A percentile compares a stretch with the other conserved stretches of the same genome.
Conservation (phyloP, 169 alveolate genomes). For the Babesia ovis region DNA sequence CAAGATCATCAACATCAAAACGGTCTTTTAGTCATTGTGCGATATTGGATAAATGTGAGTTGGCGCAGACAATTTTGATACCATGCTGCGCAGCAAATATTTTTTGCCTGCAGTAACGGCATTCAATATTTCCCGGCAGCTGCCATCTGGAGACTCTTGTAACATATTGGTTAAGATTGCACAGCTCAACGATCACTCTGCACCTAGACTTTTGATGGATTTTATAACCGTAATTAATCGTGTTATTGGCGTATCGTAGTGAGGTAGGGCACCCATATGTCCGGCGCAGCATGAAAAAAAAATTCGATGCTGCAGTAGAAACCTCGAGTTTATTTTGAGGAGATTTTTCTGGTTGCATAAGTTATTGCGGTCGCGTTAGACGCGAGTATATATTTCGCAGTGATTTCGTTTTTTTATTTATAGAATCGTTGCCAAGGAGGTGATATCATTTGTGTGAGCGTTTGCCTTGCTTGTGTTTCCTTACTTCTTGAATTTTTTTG, state of each 20-base stretch:
- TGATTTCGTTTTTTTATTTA: conserved; percentile 7
- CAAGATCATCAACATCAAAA: conserved; percentile 70
- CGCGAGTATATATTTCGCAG: not conserved
- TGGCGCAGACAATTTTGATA: too few relatives aligned
- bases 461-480: not conserved
- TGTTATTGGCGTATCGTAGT: not conserved
- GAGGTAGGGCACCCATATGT: conserved; percentile 3
- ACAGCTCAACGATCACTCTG: too few relatives aligned
- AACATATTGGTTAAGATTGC: too few relatives aligned
- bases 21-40: too few relatives aligned
- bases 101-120: too few relatives aligned
- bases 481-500: not conserved
- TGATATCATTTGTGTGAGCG: not conserved
- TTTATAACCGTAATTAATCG: too few relatives aligned
- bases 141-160: too few relatives aligned
- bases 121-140: too few relatives aligned
- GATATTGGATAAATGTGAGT: too few relatives aligned
- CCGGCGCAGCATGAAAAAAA: conserved; percentile 7
- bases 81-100: too few relatives aligned
- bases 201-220: too few relatives aligned
- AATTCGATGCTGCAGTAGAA: conserved; percentile 6
- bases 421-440: not conserved
- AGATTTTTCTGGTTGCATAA: conserved; percentile 31
- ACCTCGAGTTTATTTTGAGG: not conserved
- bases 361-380: not conserved